Base-by-base conservation (phyloP, 208 protist genomes). In the Phytomonas francai region DNA sequence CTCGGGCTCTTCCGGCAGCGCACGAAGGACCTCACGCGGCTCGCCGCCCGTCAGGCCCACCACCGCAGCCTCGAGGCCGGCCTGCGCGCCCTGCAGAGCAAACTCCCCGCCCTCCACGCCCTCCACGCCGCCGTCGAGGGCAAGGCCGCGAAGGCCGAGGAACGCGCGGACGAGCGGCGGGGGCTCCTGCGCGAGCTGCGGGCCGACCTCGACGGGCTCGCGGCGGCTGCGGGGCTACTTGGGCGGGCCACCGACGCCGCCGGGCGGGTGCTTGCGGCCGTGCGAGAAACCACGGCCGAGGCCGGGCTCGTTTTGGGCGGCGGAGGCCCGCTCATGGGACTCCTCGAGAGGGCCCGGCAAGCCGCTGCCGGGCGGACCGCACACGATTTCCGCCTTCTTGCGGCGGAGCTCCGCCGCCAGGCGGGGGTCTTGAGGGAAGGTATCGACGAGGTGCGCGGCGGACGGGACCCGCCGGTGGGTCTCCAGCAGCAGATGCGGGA, bases 111-210 rank as follows among this genome's bases (percentile, higher is more conserved):
- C 76, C 61, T 95, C 29, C 67, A 87, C 60, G 74, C 77, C 59
- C 76, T 80, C 71, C 72, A 85, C 57, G 85, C 89, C 25, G 71
- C 86, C n/a, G 80, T 93, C 45, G 87, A 92, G 74, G 83, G 86
- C 77, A 95, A 85, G 57, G 87, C 89, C 36, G 93, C 93, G 89
- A 85, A 90, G 79, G 81, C 89, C 82, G 87, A 92, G 74, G 86
- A 91, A n/a, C 72, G 78, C 85, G 12, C 63, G 85, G 68, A 60
- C 68, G n/a, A 85, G 31, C 68, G 60, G 29, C 71, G 51, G 6
- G 34, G 9, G 34, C 34, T 39, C 9, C 34, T 39, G 34, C 34
- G 34, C 6, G 6, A 39, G 34, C 34, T 39, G 34, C 3, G 9
- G 34, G 9, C 34, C 6, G 9, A 39, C 34, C 34, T 39, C 34